Evolutionary conservation across 2,329 filamentous ascomycete genomes (phyloP).

Genomic region (Ascochyta viciae-villosae): DNA sequence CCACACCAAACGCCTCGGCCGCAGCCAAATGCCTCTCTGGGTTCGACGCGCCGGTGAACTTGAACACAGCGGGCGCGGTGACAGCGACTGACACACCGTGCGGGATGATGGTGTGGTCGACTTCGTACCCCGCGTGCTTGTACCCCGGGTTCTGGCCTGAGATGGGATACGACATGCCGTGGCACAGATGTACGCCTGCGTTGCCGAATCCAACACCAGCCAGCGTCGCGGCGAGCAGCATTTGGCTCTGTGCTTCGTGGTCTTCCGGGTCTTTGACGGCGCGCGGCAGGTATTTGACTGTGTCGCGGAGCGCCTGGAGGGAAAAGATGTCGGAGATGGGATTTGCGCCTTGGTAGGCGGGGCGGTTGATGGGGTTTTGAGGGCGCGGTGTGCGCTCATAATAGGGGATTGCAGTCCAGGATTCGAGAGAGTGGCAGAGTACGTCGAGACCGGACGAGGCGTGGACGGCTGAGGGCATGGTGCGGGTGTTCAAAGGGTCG

Average conservation of each 20-base stretch:
- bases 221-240: constrained; percentile 92
- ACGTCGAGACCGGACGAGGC: constrained; percentile 93
- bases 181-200: constrained; percentile 89
- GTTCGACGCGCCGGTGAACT: constrained; percentile 89
- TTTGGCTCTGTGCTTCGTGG: constrained; percentile 89
- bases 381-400: constrained; percentile 84
- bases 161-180: constrained; percentile 97
- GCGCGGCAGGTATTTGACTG: constrained; percentile 90
- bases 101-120: constrained; percentile 81
- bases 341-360: constrained; percentile 96
- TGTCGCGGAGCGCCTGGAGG: constrained; percentile 79
- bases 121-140: constrained; percentile 84
- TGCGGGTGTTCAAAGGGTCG: constrained; percentile 86
- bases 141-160: constrained; percentile 94
- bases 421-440: constrained; percentile 92
- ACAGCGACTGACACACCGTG: constrained; percentile 96
- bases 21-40: constrained; percentile 90
- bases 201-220: constrained; percentile 98
- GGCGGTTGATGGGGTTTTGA: constrained; percentile 85
- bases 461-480: constrained; percentile 94
- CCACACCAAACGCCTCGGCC: constrained; percentile 89
- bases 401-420: constrained; percentile 97
- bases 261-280: constrained; percentile 89
- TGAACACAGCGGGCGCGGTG: constrained; percentile 90
- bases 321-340: constrained; percentile 98